Base-by-base conservation (phyloP, 768 basidiomycete species). In the Zangia roseola region DNA sequence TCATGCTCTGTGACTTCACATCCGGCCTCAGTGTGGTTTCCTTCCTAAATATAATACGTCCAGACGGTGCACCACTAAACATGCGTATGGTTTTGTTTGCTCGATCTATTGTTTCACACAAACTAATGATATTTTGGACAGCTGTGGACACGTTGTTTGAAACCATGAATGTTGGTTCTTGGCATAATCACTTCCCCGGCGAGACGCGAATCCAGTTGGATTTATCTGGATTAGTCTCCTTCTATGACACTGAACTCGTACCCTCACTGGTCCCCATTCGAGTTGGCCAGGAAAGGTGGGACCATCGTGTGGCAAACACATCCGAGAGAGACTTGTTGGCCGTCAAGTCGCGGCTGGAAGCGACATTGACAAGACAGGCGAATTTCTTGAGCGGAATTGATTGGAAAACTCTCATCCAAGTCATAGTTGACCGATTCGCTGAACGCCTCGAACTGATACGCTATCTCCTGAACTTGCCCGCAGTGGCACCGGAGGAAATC, bases 381-480 rank as follows among this genome's bases (percentile, higher is more conserved):
- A 6, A 3, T 14, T 14, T 14, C 13, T 48, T 47, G 1, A 75
- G 69, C 45, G 68, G 63, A 6, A 43, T 70, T 13, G 68, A 70
- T 43, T 70, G 71, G 70, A 34, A 23, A 16, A 53, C 63, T 19
- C 44, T 68, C 20, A 45, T 60, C 16, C 65, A 55, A 14, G 57
- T 59, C n/a, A 50, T 69, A 10, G 45, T 61, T 10, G 55, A 73
- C 23, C 69, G 71, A 10, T 69, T 63, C 17, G 63, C 62, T 2
- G 54, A 60, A 23, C 60, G 68, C 5, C 50, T 73, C 12, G 64
- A 70, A 30, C 24, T 57, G 10, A 34, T 57, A 10, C 49, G 48
- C 13, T 50, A 67, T 30, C 52, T 68, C 16, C 50, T 70, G 12
- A 54, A 56, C 23, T 10, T 5, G n/a, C 13, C 43, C 2, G 34